Evolutionary conservation across 2,329 filamentous ascomycete species (phyloP).

Genomic region (Pseudovirgaria hyperparasitica): DNA sequence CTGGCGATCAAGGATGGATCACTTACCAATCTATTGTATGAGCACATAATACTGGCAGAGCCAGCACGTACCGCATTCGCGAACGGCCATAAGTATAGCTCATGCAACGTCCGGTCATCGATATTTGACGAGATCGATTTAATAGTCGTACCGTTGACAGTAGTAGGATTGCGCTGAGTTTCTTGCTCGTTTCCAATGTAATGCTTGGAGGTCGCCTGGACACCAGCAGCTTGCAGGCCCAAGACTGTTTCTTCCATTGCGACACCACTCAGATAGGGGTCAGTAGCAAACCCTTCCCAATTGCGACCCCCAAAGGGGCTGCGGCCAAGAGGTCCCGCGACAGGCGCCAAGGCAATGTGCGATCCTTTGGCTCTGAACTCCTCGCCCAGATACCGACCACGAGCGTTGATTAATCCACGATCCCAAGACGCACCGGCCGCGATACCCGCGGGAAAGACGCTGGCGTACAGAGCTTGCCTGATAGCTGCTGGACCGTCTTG

Average conservation of each 20-base stretch:
- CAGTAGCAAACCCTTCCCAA: slow-evolving; percentile 31
- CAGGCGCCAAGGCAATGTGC: slow-evolving; percentile 30
- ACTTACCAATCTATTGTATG: slow-evolving; percentile 26
- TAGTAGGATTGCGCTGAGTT: slow-evolving; percentile 23
- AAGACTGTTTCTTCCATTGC: slow-evolving; percentile 26
- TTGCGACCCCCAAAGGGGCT: slow-evolving; percentile 28
- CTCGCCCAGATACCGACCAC: slow-evolving; percentile 19
- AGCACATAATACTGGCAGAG: slow-evolving; percentile 48
- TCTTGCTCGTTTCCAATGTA: slow-evolving; percentile 52
- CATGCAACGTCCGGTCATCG: slow-evolving; percentile 52
- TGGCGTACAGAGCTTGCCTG: slow-evolving; percentile 16
- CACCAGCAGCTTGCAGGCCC: slow-evolving; percentile 28
- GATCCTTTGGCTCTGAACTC: slow-evolving; percentile 22
- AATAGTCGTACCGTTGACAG: slow-evolving; percentile 27
- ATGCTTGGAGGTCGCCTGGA: slow-evolving; percentile 36
- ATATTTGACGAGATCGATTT: slow-evolving; percentile 49
- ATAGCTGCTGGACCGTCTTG: slow-evolving; percentile 26
- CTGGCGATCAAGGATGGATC: too few species aligned
- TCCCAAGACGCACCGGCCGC: slow-evolving; percentile 29
- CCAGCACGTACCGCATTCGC: slow-evolving; percentile 47
- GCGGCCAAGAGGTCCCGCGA: slow-evolving; percentile 31
- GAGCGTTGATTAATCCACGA: slow-evolving; percentile 17
- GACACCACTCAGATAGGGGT: slow-evolving; percentile 32
- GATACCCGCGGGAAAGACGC: slow-evolving; percentile 24
- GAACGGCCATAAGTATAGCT: slow-evolving; percentile 55